Percentiles rank a stretch among this genome's conserved stretches.
Conservation (phyloP, 768 basidiomycete species). For the Psilocybe tampanensis region DNA sequence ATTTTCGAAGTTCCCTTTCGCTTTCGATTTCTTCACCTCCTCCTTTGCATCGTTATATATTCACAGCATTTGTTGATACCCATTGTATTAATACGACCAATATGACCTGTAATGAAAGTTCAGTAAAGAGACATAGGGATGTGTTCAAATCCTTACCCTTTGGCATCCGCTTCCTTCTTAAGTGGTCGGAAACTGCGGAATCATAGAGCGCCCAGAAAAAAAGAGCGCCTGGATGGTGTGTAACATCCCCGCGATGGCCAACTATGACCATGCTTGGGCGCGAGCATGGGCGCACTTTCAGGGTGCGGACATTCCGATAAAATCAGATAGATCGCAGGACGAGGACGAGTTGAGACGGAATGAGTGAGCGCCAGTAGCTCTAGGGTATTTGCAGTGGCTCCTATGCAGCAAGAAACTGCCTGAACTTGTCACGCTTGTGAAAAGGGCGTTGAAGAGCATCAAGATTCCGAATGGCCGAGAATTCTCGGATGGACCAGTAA, state of each 20-base stretch:
- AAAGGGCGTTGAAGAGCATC: neutral
- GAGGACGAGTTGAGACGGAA: neutral
- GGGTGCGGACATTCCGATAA: conserved; percentile 8
- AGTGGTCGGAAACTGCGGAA: neutral
- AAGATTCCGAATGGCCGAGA: conserved; percentile 10
- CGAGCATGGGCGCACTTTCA: conserved; percentile 13
- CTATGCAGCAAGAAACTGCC: neutral
- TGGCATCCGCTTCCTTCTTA: too few species aligned
- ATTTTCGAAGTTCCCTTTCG: conserved; percentile 2
- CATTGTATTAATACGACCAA: conserved; percentile 11
- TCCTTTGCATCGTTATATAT: conserved; percentile 6
- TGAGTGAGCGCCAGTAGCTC: neutral
- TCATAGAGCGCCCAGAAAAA: conserved; percentile 16
- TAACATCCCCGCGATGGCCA: conserved; percentile 1
- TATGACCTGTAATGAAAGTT: conserved; percentile 10
- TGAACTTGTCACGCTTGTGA: neutral
- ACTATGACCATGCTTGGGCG: conserved; percentile 9
- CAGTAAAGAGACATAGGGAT: conserved; percentile 5
- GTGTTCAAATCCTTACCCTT: neutral
- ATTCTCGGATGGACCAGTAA: conserved; percentile 31
- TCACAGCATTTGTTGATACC: neutral
- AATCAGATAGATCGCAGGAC: conserved; percentile 2
- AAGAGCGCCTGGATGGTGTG: conserved; percentile 14
- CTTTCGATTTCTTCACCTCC: conserved; percentile 1
- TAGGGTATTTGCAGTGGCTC: neutral